Evolutionary conservation across 2,329 filamentous ascomycete species (phyloP).

Genomic region (Alternaria arborescens): DNA sequence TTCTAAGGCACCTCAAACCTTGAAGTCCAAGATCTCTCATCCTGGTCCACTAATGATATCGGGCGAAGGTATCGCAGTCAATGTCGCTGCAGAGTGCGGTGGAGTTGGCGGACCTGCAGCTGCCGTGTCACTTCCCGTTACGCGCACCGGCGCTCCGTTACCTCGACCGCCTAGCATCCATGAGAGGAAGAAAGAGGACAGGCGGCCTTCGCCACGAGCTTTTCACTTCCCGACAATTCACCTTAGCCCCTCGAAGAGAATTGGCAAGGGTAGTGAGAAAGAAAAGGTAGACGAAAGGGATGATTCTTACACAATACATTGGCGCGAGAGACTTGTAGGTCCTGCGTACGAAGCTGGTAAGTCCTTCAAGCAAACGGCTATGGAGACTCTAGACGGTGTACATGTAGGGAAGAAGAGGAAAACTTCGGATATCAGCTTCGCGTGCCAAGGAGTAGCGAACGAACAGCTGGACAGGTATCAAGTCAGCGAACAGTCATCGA

Average conservation of each 20-base stretch:
- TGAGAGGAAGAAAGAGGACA: not conserved
- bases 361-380: conserved; percentile 6
- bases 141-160: not conserved
- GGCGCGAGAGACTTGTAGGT: conserved; percentile 18
- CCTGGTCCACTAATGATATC: conserved; percentile 24
- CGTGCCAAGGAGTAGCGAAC: conserved; percentile 28
- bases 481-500: not conserved
- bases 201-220: not conserved
- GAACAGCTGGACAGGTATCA: conserved; percentile 5
- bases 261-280: not conserved
- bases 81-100: conserved; percentile 24
- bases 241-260: not conserved
- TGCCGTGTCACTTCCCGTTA: conserved; percentile 15
- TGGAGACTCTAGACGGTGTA: conserved; percentile 5
- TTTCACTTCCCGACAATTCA: not conserved
- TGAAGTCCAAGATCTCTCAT: conserved; percentile 38
- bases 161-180: not conserved
- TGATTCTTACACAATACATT: conserved; percentile 12
- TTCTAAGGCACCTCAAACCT: conserved; percentile 3
- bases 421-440: conserved; percentile 32
- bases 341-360: conserved; percentile 7
- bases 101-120: conserved; percentile 26
- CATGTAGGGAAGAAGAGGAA: conserved; percentile 17
- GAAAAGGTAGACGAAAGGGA: conserved; percentile 3
- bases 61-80: conserved; percentile 11